Evolutionary conservation across 108 stramenopile genomes (phyloP).

Genomic region (Skeletonema grethae): DNA sequence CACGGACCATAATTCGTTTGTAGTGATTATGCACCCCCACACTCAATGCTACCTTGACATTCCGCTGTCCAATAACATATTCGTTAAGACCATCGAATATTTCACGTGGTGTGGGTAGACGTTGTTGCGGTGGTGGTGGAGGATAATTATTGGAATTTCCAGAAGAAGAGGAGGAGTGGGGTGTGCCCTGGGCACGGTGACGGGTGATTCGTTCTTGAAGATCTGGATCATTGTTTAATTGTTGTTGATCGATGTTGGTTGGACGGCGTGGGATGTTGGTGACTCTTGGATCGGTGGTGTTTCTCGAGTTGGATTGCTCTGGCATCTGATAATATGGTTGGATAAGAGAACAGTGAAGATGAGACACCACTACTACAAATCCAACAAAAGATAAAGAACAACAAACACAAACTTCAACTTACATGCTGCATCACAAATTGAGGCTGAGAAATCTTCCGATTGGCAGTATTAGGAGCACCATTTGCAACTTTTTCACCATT

Average conservation of each 20-base stretch:
- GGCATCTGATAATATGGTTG: constrained; percentile 23
- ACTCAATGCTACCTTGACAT: constrained; percentile 92
- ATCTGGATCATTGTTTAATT: constrained; percentile 10
- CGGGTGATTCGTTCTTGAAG: constrained; percentile 40
- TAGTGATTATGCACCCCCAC: constrained; percentile 98
- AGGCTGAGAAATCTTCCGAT: constrained; percentile 28
- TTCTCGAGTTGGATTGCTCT: constrained; percentile 16
- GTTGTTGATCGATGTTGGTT: constrained; percentile 13
- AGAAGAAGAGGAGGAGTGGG: constrained; percentile 8
- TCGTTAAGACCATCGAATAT: constrained; percentile 89
- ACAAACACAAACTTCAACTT: constrained; percentile 40
- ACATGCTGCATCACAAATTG: constrained; percentile 77
- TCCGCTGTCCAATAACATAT: constrained; percentile 95
- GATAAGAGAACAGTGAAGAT: background rate
- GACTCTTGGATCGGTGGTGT: constrained; percentile 7
- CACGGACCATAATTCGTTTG: constrained; percentile 80
- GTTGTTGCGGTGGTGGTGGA: constrained; percentile 22
- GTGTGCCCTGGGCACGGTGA: constrained; percentile 40
- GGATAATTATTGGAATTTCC: background rate
- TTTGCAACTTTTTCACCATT: constrained; percentile 11
- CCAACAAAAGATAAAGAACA: no score
- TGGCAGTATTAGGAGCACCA: constrained; percentile 2
- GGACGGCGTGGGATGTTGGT: constrained; percentile 21
- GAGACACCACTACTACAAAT: no score
- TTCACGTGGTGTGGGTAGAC: constrained; percentile 79